Evolutionary conservation across 192 early-diverging fungal species (phyloP).

Genomic region (Entomortierella beljakovae): DNA sequence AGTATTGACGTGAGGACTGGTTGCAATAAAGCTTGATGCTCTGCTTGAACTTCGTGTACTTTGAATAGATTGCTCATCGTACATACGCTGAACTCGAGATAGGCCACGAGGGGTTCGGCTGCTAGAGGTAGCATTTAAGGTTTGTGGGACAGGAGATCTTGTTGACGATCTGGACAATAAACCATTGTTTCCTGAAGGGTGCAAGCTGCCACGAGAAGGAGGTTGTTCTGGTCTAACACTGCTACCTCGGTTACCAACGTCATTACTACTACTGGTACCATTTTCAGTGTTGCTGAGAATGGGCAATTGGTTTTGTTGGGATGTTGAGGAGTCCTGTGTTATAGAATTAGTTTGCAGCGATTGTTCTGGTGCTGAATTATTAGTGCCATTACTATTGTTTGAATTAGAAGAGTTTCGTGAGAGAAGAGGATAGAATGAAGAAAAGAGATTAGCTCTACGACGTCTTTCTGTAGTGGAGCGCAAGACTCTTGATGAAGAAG

Average conservation of each 20-base stretch:
- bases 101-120: conserved; percentile 47
- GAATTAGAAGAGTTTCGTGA: conserved; percentile 29
- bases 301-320: background rate
- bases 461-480: conserved; percentile 36
- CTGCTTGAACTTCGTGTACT: conserved; percentile 44
- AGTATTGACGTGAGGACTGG: background rate
- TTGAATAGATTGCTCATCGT: conserved; percentile 46
- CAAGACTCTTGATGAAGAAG: conserved; percentile 34
- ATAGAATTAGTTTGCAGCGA: background rate
- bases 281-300: background rate
- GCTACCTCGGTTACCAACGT: background rate
- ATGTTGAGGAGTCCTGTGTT: background rate
- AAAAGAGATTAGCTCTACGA: conserved; percentile 44
- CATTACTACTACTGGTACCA: conserved; percentile 1
- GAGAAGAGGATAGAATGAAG: conserved; percentile 45
- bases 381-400: conserved; percentile 1
- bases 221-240: conserved; percentile 18
- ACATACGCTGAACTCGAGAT: conserved; percentile 41
- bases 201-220: conserved; percentile 7
- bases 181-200: background rate
- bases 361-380: background rate
- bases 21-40: conserved; percentile 34
- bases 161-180: conserved; percentile 4
- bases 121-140: background rate
- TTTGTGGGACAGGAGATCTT: conserved; percentile 14